Evolutionary conservation across 306 rosid genomes (phyloP).

Genomic region (Pterocarpus santalinus): DNA sequence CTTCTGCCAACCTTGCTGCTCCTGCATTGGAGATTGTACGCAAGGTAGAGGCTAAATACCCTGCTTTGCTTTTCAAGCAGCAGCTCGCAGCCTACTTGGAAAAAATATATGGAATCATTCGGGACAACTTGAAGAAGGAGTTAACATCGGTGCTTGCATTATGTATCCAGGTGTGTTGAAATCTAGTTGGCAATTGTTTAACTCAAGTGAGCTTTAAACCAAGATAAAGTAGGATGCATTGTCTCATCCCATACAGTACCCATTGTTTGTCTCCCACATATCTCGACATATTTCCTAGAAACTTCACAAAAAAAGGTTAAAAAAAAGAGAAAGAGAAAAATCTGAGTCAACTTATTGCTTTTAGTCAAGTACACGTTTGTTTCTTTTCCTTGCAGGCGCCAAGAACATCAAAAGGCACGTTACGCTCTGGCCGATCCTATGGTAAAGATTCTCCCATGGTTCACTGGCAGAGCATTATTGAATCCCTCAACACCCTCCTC

Average conservation of each 20-base stretch:
- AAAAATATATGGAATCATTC: constrained; percentile 86
- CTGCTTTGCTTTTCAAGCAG: constrained; percentile 93
- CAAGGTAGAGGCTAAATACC: constrained; percentile 88
- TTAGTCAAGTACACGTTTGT: background rate
- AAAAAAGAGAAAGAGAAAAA: too few species aligned
- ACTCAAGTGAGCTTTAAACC: constrained; percentile 20
- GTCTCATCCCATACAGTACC: background rate
- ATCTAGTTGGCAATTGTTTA: constrained; percentile 37
- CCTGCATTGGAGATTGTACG: constrained; percentile 66
- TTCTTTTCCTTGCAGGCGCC: constrained; percentile 65
- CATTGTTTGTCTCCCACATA: constrained; percentile 11
- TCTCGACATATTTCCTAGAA: background rate
- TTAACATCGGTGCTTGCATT: constrained; percentile 66
- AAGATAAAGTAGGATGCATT: constrained; percentile 3
- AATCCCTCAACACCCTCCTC: constrained; percentile 75
- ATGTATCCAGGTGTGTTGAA: constrained; percentile 75
- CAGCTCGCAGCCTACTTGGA: constrained; percentile 92
- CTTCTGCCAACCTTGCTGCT: constrained; percentile 75
- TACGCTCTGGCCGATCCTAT: constrained; percentile 71
- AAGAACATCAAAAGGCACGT: constrained; percentile 74
- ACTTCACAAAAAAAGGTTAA: background rate
- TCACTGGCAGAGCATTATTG: constrained; percentile 90
- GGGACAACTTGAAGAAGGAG: constrained; percentile 91
- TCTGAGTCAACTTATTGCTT: background rate
- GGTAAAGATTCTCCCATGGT: constrained; percentile 77